phyloP scores from a whole-genome alignment of 345 rosid genomes.

The Hibiscus tridactylites region DNA sequence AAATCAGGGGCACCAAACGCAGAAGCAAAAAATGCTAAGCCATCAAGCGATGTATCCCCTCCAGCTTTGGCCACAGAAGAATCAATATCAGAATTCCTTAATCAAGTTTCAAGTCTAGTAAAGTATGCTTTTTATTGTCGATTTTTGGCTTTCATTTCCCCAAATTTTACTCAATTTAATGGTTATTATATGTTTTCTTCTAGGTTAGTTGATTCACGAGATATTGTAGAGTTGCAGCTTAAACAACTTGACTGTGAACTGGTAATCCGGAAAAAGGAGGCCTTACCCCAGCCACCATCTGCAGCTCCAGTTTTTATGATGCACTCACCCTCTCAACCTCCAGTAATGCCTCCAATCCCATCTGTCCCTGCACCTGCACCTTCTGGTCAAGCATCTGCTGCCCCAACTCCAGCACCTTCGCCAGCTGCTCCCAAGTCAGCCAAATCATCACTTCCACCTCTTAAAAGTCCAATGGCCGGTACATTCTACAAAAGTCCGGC shows the following conservation, averaged over 20 bases:
- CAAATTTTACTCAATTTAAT: background rate
- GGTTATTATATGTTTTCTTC: conserved; percentile 7
- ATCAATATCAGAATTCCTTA: conserved; percentile 62
- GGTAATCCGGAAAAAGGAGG: conserved; percentile 77
- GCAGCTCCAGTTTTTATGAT: conserved; percentile 48
- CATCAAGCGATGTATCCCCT: conserved; percentile 31
- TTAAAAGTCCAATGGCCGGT: conserved; percentile 89
- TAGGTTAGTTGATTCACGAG: conserved; percentile 91
- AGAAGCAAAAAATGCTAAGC: conserved; percentile 31
- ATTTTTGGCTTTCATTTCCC: conserved; percentile 1
- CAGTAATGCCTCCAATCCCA: conserved; percentile 20
- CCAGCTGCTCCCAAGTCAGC: conserved; percentile 37
- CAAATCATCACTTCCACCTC: conserved; percentile 60
- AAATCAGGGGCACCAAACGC: conserved; percentile 29
- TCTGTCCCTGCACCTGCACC: conserved; percentile 31
- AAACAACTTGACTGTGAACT: conserved; percentile 84
- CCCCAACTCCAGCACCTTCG: conserved; percentile 37
- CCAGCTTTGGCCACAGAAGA: conserved; percentile 47
- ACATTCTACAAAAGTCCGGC: conserved; percentile 73
- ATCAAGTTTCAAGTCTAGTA: conserved; percentile 74
- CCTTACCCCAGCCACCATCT: conserved; percentile 54
- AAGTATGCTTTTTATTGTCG: conserved; percentile 35
- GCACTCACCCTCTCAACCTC: conserved; percentile 40
- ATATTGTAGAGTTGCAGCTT: conserved; percentile 75
- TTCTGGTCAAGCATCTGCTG: conserved; percentile 27